These are phyloP conservation scores for Triadica sebifera DNA, from an alignment of 345 rosid genomes.

Conservation along the genomic window DNA sequence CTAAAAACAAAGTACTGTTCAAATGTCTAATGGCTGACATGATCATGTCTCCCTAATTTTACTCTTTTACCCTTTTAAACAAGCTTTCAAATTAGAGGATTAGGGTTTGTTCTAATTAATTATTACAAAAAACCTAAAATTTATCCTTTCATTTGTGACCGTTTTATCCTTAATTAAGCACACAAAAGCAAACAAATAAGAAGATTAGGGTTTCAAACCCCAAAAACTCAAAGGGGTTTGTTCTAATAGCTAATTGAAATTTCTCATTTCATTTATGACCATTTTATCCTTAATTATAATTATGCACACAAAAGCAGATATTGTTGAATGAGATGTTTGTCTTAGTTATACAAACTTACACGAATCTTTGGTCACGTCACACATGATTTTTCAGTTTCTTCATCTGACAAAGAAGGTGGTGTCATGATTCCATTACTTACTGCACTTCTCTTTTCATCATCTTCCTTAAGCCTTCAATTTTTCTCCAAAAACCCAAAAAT, in stretches of 20 bases:
- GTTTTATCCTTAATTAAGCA: no score
- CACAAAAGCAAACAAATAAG: not conserved
- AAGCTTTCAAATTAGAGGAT: no score
- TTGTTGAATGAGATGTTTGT: no score
- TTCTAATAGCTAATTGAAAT: not conserved
- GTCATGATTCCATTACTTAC: conserved; percentile 29
- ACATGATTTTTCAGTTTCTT: conserved; percentile 36
- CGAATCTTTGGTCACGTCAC: conserved; percentile 48
- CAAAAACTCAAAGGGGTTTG: not conserved
- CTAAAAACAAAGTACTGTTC: not conserved
- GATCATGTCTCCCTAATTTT: no score
- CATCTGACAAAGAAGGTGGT: conserved; percentile 23
- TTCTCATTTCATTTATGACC: not conserved
- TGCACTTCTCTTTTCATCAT: conserved; percentile 10
- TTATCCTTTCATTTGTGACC: no score
- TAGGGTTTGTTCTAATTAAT: no score
- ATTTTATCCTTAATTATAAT: not conserved
- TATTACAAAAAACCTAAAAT: no score
- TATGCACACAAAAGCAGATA: no score
- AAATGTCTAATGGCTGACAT: no score
- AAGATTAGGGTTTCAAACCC: conserved; percentile 26
- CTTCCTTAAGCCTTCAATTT: no score
- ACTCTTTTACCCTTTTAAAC: no score
- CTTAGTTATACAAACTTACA: not conserved
- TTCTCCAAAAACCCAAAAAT: not conserved